Evolutionary conservation across 2,329 filamentous ascomycete species (phyloP), one percentile per base, ranked within the genome.

Genomic region (Sclerotinia nivalis): DNA sequence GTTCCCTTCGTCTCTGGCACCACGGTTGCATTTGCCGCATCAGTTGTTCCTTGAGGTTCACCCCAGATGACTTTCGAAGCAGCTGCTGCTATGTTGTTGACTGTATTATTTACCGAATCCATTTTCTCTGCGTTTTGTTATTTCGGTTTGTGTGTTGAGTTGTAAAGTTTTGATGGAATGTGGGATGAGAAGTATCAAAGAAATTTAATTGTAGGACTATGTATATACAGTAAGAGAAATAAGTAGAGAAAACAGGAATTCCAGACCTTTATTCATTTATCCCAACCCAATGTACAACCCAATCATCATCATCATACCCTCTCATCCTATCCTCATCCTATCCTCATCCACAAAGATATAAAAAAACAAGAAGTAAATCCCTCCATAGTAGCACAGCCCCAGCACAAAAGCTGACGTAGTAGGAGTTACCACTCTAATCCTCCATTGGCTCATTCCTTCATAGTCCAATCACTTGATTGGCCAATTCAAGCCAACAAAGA

Each of bases 101-200:
- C 82, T 47, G 88, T 81, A 78, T 83, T 86, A 79, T 82, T 89
- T 75, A 92, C 82, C 47, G 88, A 86, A 71, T 92, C 89, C 89
- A 92, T 91, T 59, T 25, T 77, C 5, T 43, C 15, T 58, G 31
- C 31, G 49, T 20, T 37, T 37, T 12, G 6, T 10, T 43, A 15
- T 49, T 34, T 59, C n/a, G 28, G 2, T 0, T 7, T 20, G 2
- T 2, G 37, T 18, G 12, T 1, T 4, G 2, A 22, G 5, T 58
- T 15, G 20, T 43, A 43, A 7, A 43, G 13, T n/a, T 9, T n/a
- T 8, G 4, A 1, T 50, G 2, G n/a, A 25, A 20, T 58, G 55
- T 37, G 13, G 6, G 22, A 22, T 28, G 22, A 12, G 20, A 34
- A 1, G 5, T 13, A 54, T 40, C 1, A 50, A 34, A 20, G 15